These are phyloP conservation scores for Penicillium rolfsii DNA, from an alignment of 2,329 filamentous ascomycete genomes.

Conservation along the genomic window DNA sequence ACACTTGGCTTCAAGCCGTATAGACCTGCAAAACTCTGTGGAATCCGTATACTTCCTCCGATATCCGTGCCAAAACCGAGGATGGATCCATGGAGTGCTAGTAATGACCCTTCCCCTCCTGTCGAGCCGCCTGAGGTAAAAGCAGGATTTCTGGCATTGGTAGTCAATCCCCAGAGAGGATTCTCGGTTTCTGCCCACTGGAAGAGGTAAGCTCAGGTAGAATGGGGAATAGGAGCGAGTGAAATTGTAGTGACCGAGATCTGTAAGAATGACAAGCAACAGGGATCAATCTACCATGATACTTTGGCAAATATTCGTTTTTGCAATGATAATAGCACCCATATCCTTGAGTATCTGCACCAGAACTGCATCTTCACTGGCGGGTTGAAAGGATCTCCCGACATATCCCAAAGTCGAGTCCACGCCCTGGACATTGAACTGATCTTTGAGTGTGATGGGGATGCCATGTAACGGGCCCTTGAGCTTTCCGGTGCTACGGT, in stretches of 20 bases:
- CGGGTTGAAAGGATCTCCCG: slow-evolving; percentile 53
- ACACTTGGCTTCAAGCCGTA: slow-evolving; percentile 54
- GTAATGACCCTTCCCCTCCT: slow-evolving; percentile 49
- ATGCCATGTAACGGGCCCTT: slow-evolving; percentile 59
- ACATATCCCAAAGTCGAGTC: slow-evolving; percentile 65
- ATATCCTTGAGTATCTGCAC: slow-evolving; percentile 54
- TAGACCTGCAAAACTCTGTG: slow-evolving; percentile 52
- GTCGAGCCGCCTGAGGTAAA: slow-evolving; percentile 55
- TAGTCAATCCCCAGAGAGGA: slow-evolving; percentile 56
- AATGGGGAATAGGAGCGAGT: no score
- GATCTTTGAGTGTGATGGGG: slow-evolving; percentile 63
- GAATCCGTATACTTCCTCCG: slow-evolving; percentile 56
- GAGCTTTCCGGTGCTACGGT: slow-evolving; percentile 39
- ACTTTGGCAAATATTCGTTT: slow-evolving; percentile 57
- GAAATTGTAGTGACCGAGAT: not conserved
- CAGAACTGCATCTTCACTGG: slow-evolving; percentile 53
- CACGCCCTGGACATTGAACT: slow-evolving; percentile 62
- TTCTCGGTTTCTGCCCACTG: slow-evolving; percentile 61
- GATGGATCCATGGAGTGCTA: slow-evolving; percentile 48
- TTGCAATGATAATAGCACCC: slow-evolving; percentile 58
- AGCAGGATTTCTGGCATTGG: slow-evolving; percentile 47
- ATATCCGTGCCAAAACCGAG: slow-evolving; percentile 58
- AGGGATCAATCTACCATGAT: slow-evolving; percentile 51
- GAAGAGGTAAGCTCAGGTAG: not conserved
- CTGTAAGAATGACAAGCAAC: not conserved